These are phyloP conservation scores for Umbilicus rupestris DNA, from an alignment of 164 flowering plant species.

Conservation along the genomic window DNA sequence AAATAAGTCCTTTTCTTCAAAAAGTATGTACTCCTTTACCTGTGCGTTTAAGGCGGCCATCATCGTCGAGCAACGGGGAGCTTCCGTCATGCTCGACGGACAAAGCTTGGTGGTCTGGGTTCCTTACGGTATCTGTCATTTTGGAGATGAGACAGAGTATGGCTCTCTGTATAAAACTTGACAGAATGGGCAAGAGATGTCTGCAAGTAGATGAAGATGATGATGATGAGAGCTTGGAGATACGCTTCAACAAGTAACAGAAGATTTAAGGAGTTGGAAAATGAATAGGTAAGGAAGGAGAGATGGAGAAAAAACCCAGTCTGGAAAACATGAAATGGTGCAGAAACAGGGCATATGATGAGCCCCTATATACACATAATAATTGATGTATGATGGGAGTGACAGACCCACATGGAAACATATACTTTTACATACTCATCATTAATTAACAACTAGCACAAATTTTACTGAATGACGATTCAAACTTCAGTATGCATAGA, in stretches of 20 bases:
- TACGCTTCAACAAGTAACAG: neutral
- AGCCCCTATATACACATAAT: conserved; percentile 3
- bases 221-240: no score
- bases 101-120: neutral
- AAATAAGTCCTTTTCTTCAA: neutral
- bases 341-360: neutral
- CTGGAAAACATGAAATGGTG: neutral
- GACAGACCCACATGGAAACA: neutral
- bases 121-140: neutral
- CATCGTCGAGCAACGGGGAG: neutral
- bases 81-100: neutral
- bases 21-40: neutral
- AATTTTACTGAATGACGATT: no score
- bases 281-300: neutral
- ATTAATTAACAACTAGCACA: no score
- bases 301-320: no score
- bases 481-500: neutral
- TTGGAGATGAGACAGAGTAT: neutral
- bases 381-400: neutral
- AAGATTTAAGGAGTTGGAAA: neutral
- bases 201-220: no score
- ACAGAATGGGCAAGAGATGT: no score
- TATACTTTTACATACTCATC: neutral
- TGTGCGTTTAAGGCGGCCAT: conserved; percentile 1
- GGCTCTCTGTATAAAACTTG: neutral